A percentile compares a stretch with the other conserved stretches of the same genome.
Conservation (phyloP, 495 filamentous ascomycete species). For the Penicillium dipodomyicola region DNA sequence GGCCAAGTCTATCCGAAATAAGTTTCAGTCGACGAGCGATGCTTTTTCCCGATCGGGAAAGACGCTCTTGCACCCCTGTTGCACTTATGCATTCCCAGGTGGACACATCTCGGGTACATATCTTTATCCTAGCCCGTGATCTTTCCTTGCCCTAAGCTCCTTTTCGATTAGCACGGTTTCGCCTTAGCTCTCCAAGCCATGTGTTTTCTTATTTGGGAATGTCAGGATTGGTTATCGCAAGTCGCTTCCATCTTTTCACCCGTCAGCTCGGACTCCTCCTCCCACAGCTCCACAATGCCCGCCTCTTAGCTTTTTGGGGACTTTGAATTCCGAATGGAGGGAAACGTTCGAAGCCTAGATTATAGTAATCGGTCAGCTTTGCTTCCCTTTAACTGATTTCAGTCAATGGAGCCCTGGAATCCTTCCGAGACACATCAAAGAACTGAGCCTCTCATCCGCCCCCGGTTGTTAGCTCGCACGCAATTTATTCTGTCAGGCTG, state of each 20-base stretch:
- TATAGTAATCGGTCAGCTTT: background rate
- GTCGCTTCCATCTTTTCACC: background rate
- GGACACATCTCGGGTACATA: background rate
- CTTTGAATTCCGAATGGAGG: background rate
- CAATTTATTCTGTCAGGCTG: background rate
- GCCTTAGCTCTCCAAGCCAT: background rate
- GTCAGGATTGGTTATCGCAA: background rate
- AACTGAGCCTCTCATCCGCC: background rate
- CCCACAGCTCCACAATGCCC: background rate
- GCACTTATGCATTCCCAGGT: background rate
- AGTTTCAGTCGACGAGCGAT: constrained; percentile 14
- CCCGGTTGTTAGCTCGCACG: background rate
- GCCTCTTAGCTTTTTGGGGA: background rate
- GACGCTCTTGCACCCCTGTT: constrained; percentile 6
- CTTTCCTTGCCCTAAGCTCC: background rate
- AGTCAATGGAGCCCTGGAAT: background rate
- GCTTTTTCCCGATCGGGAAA: constrained; percentile 24
- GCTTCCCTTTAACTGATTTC: background rate
- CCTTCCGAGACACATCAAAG: background rate
- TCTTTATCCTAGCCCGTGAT: background rate
- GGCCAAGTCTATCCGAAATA: background rate
- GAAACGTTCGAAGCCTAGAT: background rate
- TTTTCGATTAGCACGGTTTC: background rate
- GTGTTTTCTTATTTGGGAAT: background rate
- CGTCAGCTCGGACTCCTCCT: background rate